Evolutionary conservation across 129 eudicot genomes (phyloP), one percentile per base, ranked within the genome.

Genomic region (Chrysanthemum lavandulifolium): DNA sequence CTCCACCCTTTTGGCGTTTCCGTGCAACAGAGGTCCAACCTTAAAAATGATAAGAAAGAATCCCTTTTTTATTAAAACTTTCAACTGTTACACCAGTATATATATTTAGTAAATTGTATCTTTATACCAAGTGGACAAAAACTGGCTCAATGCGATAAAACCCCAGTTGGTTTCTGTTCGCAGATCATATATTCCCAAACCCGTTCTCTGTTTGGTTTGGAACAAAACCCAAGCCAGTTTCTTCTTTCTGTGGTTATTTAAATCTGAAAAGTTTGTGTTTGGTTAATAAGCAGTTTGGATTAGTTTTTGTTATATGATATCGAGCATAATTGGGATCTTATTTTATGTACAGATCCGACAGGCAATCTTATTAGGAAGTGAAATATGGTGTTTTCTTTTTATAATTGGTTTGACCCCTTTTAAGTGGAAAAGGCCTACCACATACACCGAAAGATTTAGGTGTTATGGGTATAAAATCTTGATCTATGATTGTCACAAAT

Each of bases 361-460:
- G 47, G 0, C 43, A 36, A 5, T 5, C 2, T 36, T 36, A 36
- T 36, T 36, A 36, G 1, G 43, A 40, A 40, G 10, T 7, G 47
- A 40, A 40, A 40, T 40, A 40, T 40, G 47, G 10, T 40, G 47
- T 40, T 40, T 7, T 40, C 8, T 7, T 40, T 40, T 29, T 14
- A 53, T 53, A 53, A 53, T 47, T 54, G 29, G 50, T 15, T 53
- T 53, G 73, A 69, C 63, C 10, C n/a, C 10, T 69, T n/a, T 61
- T 54, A 69, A 69, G 74, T 69, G 74, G 64, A 53, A 29, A 15
- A 68, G 60, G 4, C 54, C 78, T 55, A 52, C 55, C 55, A 40
- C 49, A 63, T 69, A 52, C 68, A 36, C 61, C 65, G 69, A 68
- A 65, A 77, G 81, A 43, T 69, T 51, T 76, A 25, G 67, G 53